phyloP scores from a whole-genome alignment of 2,329 filamentous ascomycete species.

The Colletotrichum chrysophilum region DNA sequence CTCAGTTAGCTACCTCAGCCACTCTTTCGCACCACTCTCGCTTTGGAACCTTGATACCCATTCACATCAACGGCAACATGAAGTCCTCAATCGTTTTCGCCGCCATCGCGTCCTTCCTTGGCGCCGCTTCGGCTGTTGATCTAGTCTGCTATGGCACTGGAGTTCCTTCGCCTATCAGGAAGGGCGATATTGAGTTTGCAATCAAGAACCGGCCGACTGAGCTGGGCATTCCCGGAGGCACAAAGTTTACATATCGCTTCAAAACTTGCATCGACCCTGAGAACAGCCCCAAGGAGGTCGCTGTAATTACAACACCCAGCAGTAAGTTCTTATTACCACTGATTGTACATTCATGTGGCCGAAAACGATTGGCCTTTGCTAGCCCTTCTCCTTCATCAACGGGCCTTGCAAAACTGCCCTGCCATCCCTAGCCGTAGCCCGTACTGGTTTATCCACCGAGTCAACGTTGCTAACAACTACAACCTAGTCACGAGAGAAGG shows the following conservation, averaged over 20 bases:
- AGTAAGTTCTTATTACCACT: not conserved
- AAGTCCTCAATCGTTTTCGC: not conserved
- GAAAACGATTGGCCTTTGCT: not conserved
- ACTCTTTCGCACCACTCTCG: not conserved
- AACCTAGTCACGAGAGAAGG: not conserved
- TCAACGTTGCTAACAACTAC: not conserved
- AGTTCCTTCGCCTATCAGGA: not conserved
- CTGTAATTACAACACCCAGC: not conserved
- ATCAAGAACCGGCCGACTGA: not conserved
- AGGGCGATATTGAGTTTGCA: not conserved
- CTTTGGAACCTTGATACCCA: not conserved
- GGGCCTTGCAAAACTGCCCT: fast-evolving
- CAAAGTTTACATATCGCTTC: not conserved
- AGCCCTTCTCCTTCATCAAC: not conserved
- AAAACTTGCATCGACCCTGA: not conserved
- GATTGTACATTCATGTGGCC: not conserved
- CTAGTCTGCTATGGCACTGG: not conserved
- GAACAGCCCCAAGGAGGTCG: not conserved
- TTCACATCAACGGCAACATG: not conserved
- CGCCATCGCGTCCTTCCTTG: not conserved
- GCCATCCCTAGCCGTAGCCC: fast-evolving
- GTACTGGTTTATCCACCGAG: fast-evolving
- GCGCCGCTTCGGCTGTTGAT: not conserved
- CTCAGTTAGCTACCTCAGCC: not conserved
- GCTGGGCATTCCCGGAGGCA: not conserved